phyloP scores from a whole-genome alignment of 2,329 filamentous ascomycete species.

The Davidsoniella eucalypti region DNA sequence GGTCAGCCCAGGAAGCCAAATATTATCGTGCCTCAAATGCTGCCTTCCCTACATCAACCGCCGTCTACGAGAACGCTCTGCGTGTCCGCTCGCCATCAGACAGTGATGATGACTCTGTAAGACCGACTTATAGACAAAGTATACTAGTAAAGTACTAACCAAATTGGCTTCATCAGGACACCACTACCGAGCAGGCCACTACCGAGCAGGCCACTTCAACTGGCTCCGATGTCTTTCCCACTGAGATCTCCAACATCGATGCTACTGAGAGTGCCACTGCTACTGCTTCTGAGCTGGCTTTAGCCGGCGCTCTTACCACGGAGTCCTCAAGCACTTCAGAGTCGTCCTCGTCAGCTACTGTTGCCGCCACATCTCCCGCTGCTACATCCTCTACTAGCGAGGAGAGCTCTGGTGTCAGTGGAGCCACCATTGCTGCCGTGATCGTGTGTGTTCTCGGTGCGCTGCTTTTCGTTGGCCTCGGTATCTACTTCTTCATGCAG shows the following conservation, averaged over 20 bases:
- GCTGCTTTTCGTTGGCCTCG: conserved; percentile 47
- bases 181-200: neutral
- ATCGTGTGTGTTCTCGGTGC: conserved; percentile 64
- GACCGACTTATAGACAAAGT: neutral
- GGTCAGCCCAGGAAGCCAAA: neutral
- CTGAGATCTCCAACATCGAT: conserved; percentile 7
- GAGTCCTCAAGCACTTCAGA: conserved; percentile 14
- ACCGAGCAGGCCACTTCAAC: neutral
- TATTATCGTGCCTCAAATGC: neutral
- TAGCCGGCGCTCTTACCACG: conserved; percentile 14
- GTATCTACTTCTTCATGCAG: conserved; percentile 56
- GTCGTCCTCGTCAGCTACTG: conserved; percentile 11
- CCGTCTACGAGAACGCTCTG: no score
- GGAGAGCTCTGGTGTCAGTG: conserved; percentile 2
- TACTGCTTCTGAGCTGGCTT: conserved; percentile 12
- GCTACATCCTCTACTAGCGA: conserved; percentile 14
- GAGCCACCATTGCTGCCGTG: conserved; percentile 57
- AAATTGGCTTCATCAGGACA: neutral
- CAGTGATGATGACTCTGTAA: neutral
- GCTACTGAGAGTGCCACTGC: conserved; percentile 17
- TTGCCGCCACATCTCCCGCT: conserved; percentile 11
- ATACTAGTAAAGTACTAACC: no score
- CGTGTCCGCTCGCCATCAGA: no score
- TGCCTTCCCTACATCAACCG: neutral
- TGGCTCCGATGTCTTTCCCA: conserved; percentile 5